Base-by-base conservation (phyloP, 2,329 filamentous ascomycete genomes). In the Penicillium digitatum region DNA sequence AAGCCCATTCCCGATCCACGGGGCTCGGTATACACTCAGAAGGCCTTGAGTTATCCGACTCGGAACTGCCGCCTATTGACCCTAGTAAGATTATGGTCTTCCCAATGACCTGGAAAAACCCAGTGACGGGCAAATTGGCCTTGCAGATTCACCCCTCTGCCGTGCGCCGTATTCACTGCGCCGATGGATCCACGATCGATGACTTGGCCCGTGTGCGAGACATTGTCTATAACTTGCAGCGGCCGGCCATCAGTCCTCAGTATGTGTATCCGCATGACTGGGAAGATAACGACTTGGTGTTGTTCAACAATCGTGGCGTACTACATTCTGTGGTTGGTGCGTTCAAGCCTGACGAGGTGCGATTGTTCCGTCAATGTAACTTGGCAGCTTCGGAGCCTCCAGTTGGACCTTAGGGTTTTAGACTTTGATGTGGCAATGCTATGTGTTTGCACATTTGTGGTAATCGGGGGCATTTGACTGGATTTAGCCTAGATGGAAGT, bases 71-170 rank as follows among this genome's bases (percentile, higher is more conserved):
- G 1, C 78, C 82, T 1, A 78, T 90, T 57, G 85, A 89, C 18
- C 69, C 81, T 45, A 74, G 78, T 27, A 87, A 89, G 69, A 84
- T 91, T 67, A 85, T 89, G 74, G 76, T 87, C 57, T 78, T 90
- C 37, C 88, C 88, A 24, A 87, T 92, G 83, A 84, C 82, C 71
- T 93, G 88, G 88, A 82, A 82, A 63, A 92, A 91, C 67, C 87
- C 88, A 0, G 78, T 85, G 3, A 90, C 86, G 0, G 86, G 85
- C 8, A 78, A 80, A 11, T 75, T 90, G 8, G 86, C 88, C 1
- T 75, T 92, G 22, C 88, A 91, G 70, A 79, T 91, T 37, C 88
- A 92, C 62, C 88, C 89, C 0, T 86, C 83, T 8, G 87, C 88
- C 0, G 79, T 90, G 43, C 82, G 86, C 46, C 85, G 82, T 65